Base-by-base conservation (phyloP, 306 rosid genomes). In the Medicago lupulina region DNA sequence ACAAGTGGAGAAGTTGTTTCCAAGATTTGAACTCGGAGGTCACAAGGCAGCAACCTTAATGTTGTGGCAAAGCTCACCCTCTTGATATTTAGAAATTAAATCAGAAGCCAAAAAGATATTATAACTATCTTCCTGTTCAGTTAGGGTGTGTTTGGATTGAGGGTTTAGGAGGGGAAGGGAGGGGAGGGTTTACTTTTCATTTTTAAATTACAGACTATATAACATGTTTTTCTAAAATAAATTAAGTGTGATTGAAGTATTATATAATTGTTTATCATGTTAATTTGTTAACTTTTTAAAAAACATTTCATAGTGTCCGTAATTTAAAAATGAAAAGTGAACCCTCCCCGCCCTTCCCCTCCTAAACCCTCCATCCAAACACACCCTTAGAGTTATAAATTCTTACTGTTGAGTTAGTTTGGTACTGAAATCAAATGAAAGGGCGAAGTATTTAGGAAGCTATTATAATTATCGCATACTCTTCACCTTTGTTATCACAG, bases 401-500 rank as follows among this genome's bases (percentile, higher is more conserved):
- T 51, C 64, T 58, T 21, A 58, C 64, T 58, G 16, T 70, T 70
- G 75, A 69, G 51, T 75, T 70, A 46, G 18, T 61, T 73, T 70
- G 63, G 60, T 61, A 47, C 46, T 17, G 46, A 73, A 77, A 75
- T 62, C 18, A 76, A 71, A 72, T 59, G 74, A 68, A 61, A 78
- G 40, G 66, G 38, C 4, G 31, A 83, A 76, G 18, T 44, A 57
- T 61, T 46, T 40, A 31, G 70, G 43, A 81, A 40, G 25, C 21
- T 44, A 76, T 57, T 66, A 39, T 13, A 77, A 77, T 69, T 51
- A 47, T 64, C 34, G 50, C 47, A 47, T 58, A 80, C 47, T 62
- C 41, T 86, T 65, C 23, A 92, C 98, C 95, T 89, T 94, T 58
- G 93, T 82, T 1, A 88, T 90, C 70, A 88, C 95, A 80, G 84